These are phyloP conservation scores for Iris macrosiphon DNA, from an alignment of 106 monocot genomes.

Conservation along the genomic window DNA sequence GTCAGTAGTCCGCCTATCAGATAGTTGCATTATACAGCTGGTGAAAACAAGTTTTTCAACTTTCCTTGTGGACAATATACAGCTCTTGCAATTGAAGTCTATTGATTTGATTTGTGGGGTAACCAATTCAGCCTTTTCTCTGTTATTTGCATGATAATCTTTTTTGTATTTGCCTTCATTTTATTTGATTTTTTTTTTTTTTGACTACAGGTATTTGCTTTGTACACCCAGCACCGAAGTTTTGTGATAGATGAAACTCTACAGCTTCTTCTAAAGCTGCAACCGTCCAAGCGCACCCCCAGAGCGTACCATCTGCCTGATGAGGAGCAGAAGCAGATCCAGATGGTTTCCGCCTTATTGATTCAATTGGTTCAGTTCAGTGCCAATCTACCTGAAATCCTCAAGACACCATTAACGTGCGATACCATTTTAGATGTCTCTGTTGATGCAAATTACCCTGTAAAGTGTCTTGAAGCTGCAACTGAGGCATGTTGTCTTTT, in stretches of 20 bases:
- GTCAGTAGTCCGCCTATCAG: slow-evolving; percentile 63
- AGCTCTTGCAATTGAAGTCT: slow-evolving; percentile 90
- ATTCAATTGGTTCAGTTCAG: slow-evolving; percentile 91
- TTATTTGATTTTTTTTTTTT: neutral
- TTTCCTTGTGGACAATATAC: slow-evolving; percentile 90
- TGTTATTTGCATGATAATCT: neutral
- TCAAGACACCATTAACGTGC: slow-evolving; percentile 33
- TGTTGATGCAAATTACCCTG: slow-evolving; percentile 45
- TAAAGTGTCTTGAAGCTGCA: slow-evolving; percentile 62
- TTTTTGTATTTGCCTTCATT: neutral
- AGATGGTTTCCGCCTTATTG: slow-evolving; percentile 92
- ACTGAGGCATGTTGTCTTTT: slow-evolving; percentile 73
- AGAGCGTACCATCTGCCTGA: slow-evolving; percentile 88
- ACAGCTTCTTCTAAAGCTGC: slow-evolving; percentile 83
- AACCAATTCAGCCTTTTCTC: slow-evolving; percentile 3
- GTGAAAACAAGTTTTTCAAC: slow-evolving; percentile 82
- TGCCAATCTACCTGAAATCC: slow-evolving; percentile 57
- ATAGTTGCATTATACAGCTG: slow-evolving; percentile 91
- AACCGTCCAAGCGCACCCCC: slow-evolving; percentile 69
- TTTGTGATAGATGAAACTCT: slow-evolving; percentile 91
- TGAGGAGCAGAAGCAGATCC: slow-evolving; percentile 97
- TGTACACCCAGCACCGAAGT: slow-evolving; percentile 75
- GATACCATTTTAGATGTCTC: slow-evolving; percentile 51
- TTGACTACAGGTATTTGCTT: slow-evolving; percentile 62
- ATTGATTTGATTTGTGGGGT: slow-evolving; percentile 83